Percentiles rank a stretch among this genome's conserved stretches.
phyloP scores from a whole-genome alignment of 1,139 yeast genomes.

The Candida sp. region DNA sequence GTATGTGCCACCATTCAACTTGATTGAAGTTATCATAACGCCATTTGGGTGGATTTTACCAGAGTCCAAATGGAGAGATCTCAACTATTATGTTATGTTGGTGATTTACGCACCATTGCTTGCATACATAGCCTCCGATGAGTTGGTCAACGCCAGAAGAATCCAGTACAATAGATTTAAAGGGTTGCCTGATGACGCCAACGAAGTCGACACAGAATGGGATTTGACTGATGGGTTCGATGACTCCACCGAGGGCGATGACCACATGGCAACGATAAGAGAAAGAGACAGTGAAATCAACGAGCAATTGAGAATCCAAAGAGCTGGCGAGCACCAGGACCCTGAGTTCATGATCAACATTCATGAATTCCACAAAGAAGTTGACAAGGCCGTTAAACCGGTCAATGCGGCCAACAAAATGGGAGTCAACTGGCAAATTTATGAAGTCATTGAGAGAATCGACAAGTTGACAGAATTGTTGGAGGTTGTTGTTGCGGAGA shows the following conservation, averaged over 20 bases:
- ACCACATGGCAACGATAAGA: conserved; percentile 33
- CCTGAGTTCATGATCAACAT: conserved; percentile 65
- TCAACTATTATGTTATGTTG: conserved; percentile 62
- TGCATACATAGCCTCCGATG: conserved; percentile 62
- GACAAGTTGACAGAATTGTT: conserved; percentile 49
- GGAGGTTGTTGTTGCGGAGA: conserved; percentile 46
- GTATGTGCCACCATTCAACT: conserved; percentile 84
- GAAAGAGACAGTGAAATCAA: conserved; percentile 40
- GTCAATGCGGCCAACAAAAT: conserved; percentile 54
- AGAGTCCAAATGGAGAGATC: conserved; percentile 27
- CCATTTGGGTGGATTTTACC: conserved; percentile 37
- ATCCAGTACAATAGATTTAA: conserved; percentile 72
- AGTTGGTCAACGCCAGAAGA: conserved; percentile 68
- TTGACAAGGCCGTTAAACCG: conserved; percentile 58
- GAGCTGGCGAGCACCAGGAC: conserved; percentile 71
- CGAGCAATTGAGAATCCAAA: conserved; percentile 51
- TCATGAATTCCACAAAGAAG: conserved; percentile 49
- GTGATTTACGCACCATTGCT: conserved; percentile 73
- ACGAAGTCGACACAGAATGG: conserved; percentile 82
- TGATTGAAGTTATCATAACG: conserved; percentile 60
- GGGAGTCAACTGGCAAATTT: conserved; percentile 73
- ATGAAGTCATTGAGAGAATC: conserved; percentile 54
- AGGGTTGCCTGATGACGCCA: conserved; percentile 74
- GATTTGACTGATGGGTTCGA: conserved; percentile 80
- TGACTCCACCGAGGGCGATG: conserved; percentile 28